Evolutionary conservation across 2,329 filamentous ascomycete species (phyloP).

Genomic region (Beauveria varroae): DNA sequence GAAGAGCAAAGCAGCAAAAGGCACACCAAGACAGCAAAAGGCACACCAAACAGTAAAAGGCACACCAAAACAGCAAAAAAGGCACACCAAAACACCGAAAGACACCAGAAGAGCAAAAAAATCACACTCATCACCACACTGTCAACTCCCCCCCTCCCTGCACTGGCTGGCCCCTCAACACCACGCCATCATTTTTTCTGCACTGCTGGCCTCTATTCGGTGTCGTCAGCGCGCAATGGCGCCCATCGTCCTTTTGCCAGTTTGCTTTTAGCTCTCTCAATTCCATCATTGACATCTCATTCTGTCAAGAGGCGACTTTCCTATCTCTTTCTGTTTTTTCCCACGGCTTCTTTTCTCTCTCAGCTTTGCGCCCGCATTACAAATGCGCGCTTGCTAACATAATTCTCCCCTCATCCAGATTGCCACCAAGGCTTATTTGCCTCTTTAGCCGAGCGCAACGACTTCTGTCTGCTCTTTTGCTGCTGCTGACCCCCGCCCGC

Average conservation of each 20-base stretch:
- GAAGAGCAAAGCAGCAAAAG: no score
- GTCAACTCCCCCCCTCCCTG: not conserved
- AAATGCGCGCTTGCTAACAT: slow-evolving; percentile 5
- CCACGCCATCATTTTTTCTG: slow-evolving; percentile 1
- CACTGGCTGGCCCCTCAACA: not conserved
- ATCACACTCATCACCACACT: not conserved
- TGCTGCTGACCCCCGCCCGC: not conserved
- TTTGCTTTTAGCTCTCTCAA: not conserved
- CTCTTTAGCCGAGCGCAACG: not conserved
- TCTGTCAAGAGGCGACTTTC: not conserved
- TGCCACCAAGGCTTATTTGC: slow-evolving; percentile 1
- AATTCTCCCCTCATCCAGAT: not conserved
- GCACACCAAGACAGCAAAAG: no score
- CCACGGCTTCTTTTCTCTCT: not conserved
- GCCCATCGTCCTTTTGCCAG: not conserved
- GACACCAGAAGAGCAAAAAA: no score
- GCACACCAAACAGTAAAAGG: no score
- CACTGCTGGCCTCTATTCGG: not conserved
- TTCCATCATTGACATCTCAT: not conserved
- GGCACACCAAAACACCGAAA: no score
- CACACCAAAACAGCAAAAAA: no score
- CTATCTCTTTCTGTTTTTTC: not conserved
- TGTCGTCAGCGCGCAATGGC: not conserved
- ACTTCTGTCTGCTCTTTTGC: not conserved
- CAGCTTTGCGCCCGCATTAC: not conserved